These are phyloP conservation scores for Fistulifera pelliculosa DNA, from an alignment of 108 stramenopile species.

Conservation along the genomic window DNA sequence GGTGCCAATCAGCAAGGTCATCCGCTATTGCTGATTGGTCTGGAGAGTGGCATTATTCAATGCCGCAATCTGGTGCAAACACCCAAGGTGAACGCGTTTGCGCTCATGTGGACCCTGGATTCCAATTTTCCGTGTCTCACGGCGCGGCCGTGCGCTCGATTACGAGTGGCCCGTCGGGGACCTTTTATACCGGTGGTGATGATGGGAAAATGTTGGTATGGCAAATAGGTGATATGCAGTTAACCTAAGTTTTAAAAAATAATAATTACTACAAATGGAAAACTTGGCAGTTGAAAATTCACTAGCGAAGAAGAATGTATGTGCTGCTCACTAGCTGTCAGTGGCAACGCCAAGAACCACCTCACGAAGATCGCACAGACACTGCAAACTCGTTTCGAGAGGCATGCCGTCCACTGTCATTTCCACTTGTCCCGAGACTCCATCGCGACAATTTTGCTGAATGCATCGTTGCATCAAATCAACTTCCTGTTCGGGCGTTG, in stretches of 20 bases:
- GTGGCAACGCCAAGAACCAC: neutral
- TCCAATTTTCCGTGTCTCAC: constrained; percentile 45
- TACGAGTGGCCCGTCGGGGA: constrained; percentile 54
- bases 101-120: constrained; percentile 37
- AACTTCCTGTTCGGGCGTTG: constrained; percentile 41
- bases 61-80: constrained; percentile 64
- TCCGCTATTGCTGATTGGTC: constrained; percentile 54
- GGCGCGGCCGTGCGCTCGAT: constrained; percentile 58
- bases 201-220: constrained; percentile 76
- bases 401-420: constrained; percentile 72
- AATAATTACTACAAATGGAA: too few relatives aligned
- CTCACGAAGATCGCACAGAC: constrained; percentile 43
- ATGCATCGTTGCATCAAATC: constrained; percentile 43
- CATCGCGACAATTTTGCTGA: constrained; percentile 51
- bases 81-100: constrained; percentile 54
- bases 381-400: constrained; percentile 48
- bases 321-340: neutral
- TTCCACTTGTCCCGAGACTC: constrained; percentile 54
- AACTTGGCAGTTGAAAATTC: too few relatives aligned
- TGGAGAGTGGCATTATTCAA: constrained; percentile 67
- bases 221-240: constrained; percentile 77
- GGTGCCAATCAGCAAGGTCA: constrained; percentile 38
- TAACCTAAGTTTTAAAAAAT: constrained; percentile 18
- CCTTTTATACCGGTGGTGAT: constrained; percentile 75
- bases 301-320: too few relatives aligned